Base-by-base conservation (phyloP, 306 rosid genomes). In the Lathyrus oleraceus region DNA sequence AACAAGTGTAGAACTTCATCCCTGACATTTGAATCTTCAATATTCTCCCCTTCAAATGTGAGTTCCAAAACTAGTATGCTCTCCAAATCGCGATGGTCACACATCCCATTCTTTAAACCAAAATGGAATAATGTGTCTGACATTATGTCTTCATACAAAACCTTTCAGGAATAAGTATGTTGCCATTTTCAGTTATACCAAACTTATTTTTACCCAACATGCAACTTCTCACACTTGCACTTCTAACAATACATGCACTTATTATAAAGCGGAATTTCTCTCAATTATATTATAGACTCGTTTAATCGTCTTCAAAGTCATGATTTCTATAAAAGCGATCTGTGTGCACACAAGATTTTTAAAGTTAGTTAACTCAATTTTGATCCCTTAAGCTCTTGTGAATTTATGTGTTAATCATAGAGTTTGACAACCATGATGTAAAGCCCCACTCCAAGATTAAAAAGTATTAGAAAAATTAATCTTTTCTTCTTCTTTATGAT, bases 381-480 rank as follows among this genome's bases (percentile, higher is more conserved):
- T 38, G 11, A 40, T 63, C 45, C 13, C 52, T 62, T 39, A 39
- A 39, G 9, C 35, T 63, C n/a, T 2, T 61, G 23, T 0, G 35
- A 40, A 12, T 40, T 16, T 63, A 38, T 62, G 52, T 39, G 52
- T 20, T 40, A 63, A 63, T 17, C 48, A 2, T 20, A 39, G 8
- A 20, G 52, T 63, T 63, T 12, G 36, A 20, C 68, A 63, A 20
- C 36, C 68, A 40, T 63, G 35, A 23, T 62, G 42, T 12, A 62
- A 61, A 61, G 63, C 42, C 58, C 68, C 75, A 45, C 51, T 40
- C 67, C 71, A 82, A 67, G 45, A 75, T 56, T 43, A 72, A 66
- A 78, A 65, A 9, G 69, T 43, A 35, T 58, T 66, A 62, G 45
- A 51, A 62, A 79, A 38, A 51, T 20, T 17, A 9, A 32, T 32